These are phyloP conservation scores for Ophiosphaerella korrae DNA, from an alignment of 2,329 filamentous ascomycete species.

Conservation along the genomic window DNA sequence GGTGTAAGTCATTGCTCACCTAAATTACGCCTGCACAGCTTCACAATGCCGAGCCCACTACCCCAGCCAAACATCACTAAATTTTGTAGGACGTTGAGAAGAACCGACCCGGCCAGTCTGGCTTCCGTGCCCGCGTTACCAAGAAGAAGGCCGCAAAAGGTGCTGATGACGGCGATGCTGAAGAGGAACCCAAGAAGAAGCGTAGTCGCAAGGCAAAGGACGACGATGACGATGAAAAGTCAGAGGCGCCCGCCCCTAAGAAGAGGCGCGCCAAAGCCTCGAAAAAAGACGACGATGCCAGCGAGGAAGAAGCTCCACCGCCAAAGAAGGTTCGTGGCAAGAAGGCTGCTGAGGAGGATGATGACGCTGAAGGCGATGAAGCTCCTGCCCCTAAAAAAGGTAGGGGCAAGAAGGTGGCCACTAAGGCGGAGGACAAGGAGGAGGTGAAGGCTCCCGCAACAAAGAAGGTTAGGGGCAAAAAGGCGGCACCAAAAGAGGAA, in stretches of 20 bases:
- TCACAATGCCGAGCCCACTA: too few relatives aligned
- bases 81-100: conserved; percentile 69
- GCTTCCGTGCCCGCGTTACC: conserved; percentile 54
- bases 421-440: not conserved
- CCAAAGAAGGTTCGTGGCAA: conserved; percentile 3
- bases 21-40: too few relatives aligned
- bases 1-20: conserved; percentile 65
- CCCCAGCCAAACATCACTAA: conserved; percentile 5
- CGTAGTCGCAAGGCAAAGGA: conserved; percentile 39
- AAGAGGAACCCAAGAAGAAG: conserved; percentile 51
- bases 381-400: not conserved
- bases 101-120: conserved; percentile 70
- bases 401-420: not conserved
- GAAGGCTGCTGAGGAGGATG: conserved; percentile 14
- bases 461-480: not conserved
- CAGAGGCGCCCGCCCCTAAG: conserved; percentile 25
- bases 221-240: conserved; percentile 37
- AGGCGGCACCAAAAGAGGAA: not conserved
- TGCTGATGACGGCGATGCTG: conserved; percentile 29
- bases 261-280: conserved; percentile 27
- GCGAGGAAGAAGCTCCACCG: conserved; percentile 18
- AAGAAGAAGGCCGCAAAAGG: conserved; percentile 41
- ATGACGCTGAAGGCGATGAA: not conserved
- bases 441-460: conserved; percentile 1
- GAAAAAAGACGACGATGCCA: conserved; percentile 29